Percentiles rank a stretch among this genome's conserved stretches.
phyloP scores from a whole-genome alignment of 2,329 filamentous ascomycete species.

The Fusarium agapanthi region DNA sequence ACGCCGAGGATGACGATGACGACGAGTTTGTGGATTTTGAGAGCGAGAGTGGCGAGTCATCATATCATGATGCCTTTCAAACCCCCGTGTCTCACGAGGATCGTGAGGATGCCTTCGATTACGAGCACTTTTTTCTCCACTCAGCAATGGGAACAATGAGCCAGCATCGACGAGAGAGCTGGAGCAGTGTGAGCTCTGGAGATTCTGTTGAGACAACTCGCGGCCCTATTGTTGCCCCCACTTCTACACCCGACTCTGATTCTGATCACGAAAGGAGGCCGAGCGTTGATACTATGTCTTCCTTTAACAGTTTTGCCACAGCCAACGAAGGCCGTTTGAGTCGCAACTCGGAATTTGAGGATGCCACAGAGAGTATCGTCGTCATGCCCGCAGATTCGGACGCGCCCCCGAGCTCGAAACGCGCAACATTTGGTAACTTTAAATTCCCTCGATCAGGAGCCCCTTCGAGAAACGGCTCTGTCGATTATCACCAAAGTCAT shows the following conservation, averaged over 20 bases:
- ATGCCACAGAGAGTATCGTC: conserved; percentile 30
- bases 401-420: conserved; percentile 34
- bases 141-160: conserved; percentile 86
- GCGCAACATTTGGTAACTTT: conserved; percentile 41
- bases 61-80: conserved; percentile 69
- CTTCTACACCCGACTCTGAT: conserved; percentile 4
- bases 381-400: conserved; percentile 34
- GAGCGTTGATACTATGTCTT: conserved; percentile 61
- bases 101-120: conserved; percentile 93
- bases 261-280: conserved; percentile 49
- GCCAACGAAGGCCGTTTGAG: conserved; percentile 60
- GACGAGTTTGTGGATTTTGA: conserved; percentile 52
- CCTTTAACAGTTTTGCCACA: conserved; percentile 65
- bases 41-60: conserved; percentile 71
- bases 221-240: conserved; percentile 47
- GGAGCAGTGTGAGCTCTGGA: conserved; percentile 65
- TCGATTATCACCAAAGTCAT: conserved; percentile 36
- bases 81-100: conserved; percentile 84
- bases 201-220: conserved; percentile 70
- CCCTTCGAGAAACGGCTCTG: conserved; percentile 36
- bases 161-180: conserved; percentile 52
- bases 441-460: conserved; percentile 31
- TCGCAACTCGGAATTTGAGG: conserved; percentile 44
- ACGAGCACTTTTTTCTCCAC: conserved; percentile 94
- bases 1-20: conserved; percentile 41